Evolutionary conservation across 257 asterid species (phyloP).

Genomic region (Solanum phureja): DNA sequence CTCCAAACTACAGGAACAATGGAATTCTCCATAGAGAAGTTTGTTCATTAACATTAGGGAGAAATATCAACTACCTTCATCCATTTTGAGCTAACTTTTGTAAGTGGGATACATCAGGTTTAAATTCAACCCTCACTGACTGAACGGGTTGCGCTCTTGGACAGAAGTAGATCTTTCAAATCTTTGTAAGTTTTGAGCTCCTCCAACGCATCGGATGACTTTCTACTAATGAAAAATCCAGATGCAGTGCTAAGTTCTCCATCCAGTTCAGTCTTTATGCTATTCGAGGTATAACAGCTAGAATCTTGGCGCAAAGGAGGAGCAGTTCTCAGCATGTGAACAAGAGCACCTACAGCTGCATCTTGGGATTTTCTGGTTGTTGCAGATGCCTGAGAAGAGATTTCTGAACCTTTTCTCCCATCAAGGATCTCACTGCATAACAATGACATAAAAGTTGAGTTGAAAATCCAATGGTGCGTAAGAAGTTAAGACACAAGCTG

Average conservation of each 20-base stretch:
- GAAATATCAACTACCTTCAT: not conserved
- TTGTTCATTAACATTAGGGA: not conserved
- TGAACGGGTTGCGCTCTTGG: conserved; percentile 44
- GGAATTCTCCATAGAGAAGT: not conserved
- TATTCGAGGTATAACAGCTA: conserved; percentile 25
- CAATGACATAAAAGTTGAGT: not conserved
- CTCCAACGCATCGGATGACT: conserved; percentile 79
- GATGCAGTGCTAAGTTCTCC: conserved; percentile 43
- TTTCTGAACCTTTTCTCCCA: conserved; percentile 45
- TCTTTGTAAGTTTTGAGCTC: conserved; percentile 69
- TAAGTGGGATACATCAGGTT: not conserved
- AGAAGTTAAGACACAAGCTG: not conserved
- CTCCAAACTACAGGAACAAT: not conserved
- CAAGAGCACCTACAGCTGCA: conserved; percentile 80
- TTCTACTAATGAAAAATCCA: conserved; percentile 48
- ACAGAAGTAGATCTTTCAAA: conserved; percentile 64
- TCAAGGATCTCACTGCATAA: conserved; percentile 40
- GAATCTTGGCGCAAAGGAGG: conserved; percentile 79
- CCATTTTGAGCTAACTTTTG: not conserved
- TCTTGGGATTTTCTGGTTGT: conserved; percentile 64
- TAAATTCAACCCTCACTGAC: conserved; percentile 16
- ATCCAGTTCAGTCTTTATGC: conserved; percentile 26
- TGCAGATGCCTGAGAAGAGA: conserved; percentile 37
- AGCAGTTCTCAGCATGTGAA: conserved; percentile 85
- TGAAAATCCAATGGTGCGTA: not conserved